Base-by-base conservation (phyloP, 1,284 basidiomycete species). In the Puccinia hordei region DNA sequence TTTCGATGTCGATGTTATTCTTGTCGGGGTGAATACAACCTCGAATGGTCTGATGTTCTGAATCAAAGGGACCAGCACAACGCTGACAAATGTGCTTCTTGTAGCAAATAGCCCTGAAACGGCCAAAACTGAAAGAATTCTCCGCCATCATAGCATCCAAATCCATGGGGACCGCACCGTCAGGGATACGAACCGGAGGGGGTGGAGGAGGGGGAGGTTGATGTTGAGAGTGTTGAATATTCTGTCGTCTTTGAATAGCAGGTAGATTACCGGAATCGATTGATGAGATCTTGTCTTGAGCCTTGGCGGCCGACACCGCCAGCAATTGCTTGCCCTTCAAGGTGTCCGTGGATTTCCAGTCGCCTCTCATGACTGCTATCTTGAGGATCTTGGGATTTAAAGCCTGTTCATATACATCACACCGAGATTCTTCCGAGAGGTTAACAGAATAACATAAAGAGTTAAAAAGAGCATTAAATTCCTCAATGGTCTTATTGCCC, bases 381-480 rank as follows among this genome's bases (percentile, higher is more conserved):
- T 46, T 59, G 19, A 75, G 41, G 19, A 75, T 49, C 24, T 75
- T 63, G 1, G 57, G 53, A 27, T 75, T 61, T 1, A 75, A 22
- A 9, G 51, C 73, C 22, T 46, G 57, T 61, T 49, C 55, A n/a
- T 61, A 75, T 5, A 49, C 38, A n/a, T 73, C 51, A 33, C 71
- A 73, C 35, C 49, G 51, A 1, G 49, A 55, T 55, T 73, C 51
- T 55, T 73, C 30, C 2, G 49, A 57, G 0, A 73, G 51, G 27
- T 73, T 22, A 24, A 73, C 71, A n/a, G 49, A 1, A n/a, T 57
- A 73, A n/a, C 10, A 6, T 13, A 73, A 24, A 1, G 51, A 55
- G 13, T 44, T 55, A 30, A 73, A 73, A 13, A 73, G 27, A 1
- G 71, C 30, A 27, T 73, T 73, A 22, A 69, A 41, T 63, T 63